Conservation (phyloP, 208 protist species). For the Herpetomonas tarakana region DNA sequence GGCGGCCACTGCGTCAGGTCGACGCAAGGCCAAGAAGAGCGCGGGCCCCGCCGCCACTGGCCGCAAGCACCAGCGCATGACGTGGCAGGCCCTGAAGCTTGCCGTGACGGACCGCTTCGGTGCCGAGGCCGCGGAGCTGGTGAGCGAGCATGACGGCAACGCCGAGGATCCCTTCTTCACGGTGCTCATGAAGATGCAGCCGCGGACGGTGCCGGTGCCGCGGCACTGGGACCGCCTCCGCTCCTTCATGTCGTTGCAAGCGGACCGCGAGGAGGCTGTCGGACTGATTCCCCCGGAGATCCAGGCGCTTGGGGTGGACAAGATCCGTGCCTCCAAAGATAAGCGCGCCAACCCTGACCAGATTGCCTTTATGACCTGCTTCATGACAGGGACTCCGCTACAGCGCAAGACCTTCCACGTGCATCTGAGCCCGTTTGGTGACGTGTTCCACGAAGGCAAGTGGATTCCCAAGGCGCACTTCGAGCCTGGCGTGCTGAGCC, state of each 20-base stretch:
- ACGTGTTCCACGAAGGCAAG: slow-evolving; percentile 98
- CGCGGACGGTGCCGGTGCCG: slow-evolving; percentile 95
- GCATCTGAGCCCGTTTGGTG: slow-evolving; percentile 88
- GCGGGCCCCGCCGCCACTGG: slow-evolving; percentile 10
- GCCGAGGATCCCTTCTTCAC: slow-evolving; percentile 95
- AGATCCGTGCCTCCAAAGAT: slow-evolving; percentile 96
- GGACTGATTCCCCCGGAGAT: slow-evolving; percentile 96
- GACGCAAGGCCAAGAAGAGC: slow-evolving; percentile 17
- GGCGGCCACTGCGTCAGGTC: slow-evolving; percentile 8
- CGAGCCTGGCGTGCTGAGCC: slow-evolving; percentile 79
- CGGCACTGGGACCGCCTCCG: slow-evolving; percentile 98
- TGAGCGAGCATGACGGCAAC: slow-evolving; percentile 97
- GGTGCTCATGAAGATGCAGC: slow-evolving; percentile 93
- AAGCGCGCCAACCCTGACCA: slow-evolving; percentile 97
- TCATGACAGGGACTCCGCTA: slow-evolving; percentile 98
- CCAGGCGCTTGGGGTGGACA: slow-evolving; percentile 89
- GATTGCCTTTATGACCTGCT: slow-evolving; percentile 95
- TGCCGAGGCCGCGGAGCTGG: slow-evolving; percentile 71
- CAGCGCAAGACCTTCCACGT: slow-evolving; percentile 77
- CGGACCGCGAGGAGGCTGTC: slow-evolving; percentile 93
- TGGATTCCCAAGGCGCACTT: slow-evolving; percentile 81
- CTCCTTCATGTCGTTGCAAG: slow-evolving; percentile 96
- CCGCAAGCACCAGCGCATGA: slow-evolving; percentile 22
- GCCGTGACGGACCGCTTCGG: slow-evolving; percentile 31
- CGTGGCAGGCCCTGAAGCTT: slow-evolving; percentile 43